phyloP scores from a whole-genome alignment of 2,329 filamentous ascomycete genomes.

The Penicillium sp. region DNA sequence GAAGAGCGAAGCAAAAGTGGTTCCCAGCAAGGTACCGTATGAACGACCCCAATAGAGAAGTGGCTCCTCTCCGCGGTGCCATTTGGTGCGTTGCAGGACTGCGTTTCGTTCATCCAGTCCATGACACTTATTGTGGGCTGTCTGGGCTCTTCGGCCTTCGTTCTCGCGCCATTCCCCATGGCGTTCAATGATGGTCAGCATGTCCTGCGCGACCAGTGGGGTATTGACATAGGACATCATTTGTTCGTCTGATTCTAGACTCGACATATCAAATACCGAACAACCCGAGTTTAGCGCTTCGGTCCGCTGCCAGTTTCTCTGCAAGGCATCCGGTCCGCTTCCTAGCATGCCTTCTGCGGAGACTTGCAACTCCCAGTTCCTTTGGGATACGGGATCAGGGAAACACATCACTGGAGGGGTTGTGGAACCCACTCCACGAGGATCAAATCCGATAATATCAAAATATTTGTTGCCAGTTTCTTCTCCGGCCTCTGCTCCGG shows the following conservation, averaged over 20 bases:
- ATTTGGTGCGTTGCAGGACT: constrained; percentile 28
- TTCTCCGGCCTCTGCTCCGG: not conserved
- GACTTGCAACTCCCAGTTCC: constrained; percentile 34
- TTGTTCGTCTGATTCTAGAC: constrained; percentile 17
- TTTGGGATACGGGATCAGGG: constrained; percentile 27
- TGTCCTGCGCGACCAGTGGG: constrained; percentile 33
- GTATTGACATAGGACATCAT: constrained; percentile 37
- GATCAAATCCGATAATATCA: constrained; percentile 47
- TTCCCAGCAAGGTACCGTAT: constrained; percentile 48
- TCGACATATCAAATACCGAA: constrained; percentile 22
- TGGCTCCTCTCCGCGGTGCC: constrained; percentile 29
- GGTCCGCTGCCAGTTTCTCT: constrained; percentile 34
- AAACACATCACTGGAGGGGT: constrained; percentile 43
- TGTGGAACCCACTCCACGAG: constrained; percentile 44
- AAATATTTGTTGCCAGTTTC: constrained; percentile 28
- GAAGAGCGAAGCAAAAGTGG: constrained; percentile 47
- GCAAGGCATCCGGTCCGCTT: constrained; percentile 27
- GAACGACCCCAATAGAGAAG: constrained; percentile 45
- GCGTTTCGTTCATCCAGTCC: constrained; percentile 20
- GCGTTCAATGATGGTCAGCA: constrained; percentile 38
- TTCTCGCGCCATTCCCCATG: constrained; percentile 41
- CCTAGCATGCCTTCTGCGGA: constrained; percentile 39
- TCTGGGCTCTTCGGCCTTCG: constrained; percentile 28
- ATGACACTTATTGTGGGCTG: constrained; percentile 11
- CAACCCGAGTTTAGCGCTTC: constrained; percentile 34